Base-by-base conservation (phyloP, 2,329 filamentous ascomycete species). In the Atkinsonella texensis region DNA sequence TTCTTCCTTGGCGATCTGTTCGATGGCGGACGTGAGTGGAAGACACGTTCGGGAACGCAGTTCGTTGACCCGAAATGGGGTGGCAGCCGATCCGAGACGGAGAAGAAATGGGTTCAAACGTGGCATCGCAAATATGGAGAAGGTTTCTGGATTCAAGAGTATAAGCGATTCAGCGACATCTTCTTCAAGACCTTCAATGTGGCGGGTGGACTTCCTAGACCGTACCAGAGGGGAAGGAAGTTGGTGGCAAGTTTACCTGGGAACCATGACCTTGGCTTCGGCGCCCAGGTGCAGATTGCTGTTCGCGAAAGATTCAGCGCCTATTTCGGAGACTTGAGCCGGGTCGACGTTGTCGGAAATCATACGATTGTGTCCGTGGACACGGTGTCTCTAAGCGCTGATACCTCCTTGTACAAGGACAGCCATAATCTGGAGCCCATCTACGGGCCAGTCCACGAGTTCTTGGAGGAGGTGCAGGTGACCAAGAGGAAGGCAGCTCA, bases 11-110 rank as follows among this genome's bases (percentile, higher is more conserved):
- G 93, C 8, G 93, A 98, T 63, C 72, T 98, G 1, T 96, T 98
- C 61, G 93, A 98, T 63, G 93, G 93, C 4, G 93, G 93, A 9
- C 80, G 93, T 58, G 93, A 98, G 72, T 98, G 93, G 93, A 85
- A 84, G 58, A 91, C 90, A 12, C 71, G 68, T 2, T 74, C 74
- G 23, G 84, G 79, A 43, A 67, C 74, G 45, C 32, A 33, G 11
- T 81, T 80, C 49, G 68, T 74, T 23, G 81, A 84, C 56, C 78
- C 79, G 1, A 71, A 72, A 55, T 84, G 80, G 80, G 74, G 75
- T 20, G 68, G 68, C 32, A 70, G 68, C 3, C 71, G 74, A 41
- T 77, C 79, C 2, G 67, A 69, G 7, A 64, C 71, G 39, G 80
- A 84, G 62, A 65, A 73, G 57, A 70, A 71, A 42, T 70, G 72